Evolutionary conservation across 2,329 filamentous ascomycete genomes (phyloP).

Genomic region (Cladophialophora immunda): DNA sequence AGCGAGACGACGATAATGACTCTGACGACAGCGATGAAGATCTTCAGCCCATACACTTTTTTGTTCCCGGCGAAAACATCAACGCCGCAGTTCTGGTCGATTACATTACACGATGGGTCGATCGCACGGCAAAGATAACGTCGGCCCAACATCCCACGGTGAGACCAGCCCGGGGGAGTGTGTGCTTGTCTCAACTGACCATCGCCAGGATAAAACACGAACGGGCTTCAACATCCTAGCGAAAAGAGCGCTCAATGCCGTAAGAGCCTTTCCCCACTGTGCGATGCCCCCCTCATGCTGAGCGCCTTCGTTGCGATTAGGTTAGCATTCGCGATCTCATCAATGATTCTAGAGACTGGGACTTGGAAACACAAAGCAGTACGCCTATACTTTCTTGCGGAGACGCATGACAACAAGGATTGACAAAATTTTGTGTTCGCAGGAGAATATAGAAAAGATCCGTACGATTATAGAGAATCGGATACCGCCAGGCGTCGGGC

Average conservation of each 20-base stretch:
- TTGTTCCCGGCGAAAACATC: slow-evolving; percentile 36
- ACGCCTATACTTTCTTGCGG: slow-evolving; percentile 9
- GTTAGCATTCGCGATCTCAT: slow-evolving; percentile 36
- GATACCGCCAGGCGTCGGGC: slow-evolving; percentile 34
- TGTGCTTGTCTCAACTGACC: slow-evolving; percentile 11
- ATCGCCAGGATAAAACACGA: slow-evolving; percentile 30
- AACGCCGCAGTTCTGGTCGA: slow-evolving; percentile 34
- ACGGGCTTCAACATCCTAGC: slow-evolving; percentile 35
- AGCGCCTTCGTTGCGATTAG: slow-evolving; percentile 21
- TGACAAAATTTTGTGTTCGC: slow-evolving; percentile 22
- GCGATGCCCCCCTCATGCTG: background rate
- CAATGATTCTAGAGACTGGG: slow-evolving; percentile 38
- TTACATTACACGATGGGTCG: slow-evolving; percentile 36
- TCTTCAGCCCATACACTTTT: slow-evolving; percentile 36
- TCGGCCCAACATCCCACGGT: slow-evolving; percentile 35
- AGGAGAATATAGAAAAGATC: slow-evolving; percentile 34
- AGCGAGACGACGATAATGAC: slow-evolving; percentile 28
- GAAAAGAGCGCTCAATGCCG: slow-evolving; percentile 33
- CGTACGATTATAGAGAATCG: slow-evolving; percentile 37
- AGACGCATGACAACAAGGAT: background rate
- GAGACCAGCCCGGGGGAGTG: background rate
- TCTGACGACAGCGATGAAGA: slow-evolving; percentile 31
- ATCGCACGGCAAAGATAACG: slow-evolving; percentile 35
- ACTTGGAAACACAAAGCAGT: slow-evolving; percentile 36
- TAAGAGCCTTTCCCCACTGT: slow-evolving; percentile 23